A percentile compares a stretch with the other conserved stretches of the same genome.
These are phyloP conservation scores for Marasmius fiardii DNA, from an alignment of 1,284 basidiomycete species.

Conservation along the genomic window DNA sequence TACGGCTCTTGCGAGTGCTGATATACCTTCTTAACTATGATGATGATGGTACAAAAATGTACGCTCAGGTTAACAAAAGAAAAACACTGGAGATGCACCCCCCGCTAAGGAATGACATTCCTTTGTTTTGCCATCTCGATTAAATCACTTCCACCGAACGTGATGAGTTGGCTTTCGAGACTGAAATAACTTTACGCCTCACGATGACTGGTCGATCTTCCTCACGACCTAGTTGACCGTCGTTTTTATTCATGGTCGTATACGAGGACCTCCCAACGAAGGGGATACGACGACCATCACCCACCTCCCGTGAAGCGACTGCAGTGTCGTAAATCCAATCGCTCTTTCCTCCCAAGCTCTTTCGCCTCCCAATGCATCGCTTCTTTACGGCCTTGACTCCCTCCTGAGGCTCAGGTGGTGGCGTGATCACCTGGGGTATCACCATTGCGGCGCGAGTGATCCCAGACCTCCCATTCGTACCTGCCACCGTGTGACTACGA, in stretches of 20 bases:
- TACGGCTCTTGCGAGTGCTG: too few species aligned
- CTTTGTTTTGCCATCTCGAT: neutral
- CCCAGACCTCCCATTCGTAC: constrained; percentile 5
- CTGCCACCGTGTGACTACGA: constrained; percentile 24
- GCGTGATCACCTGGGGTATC: constrained; percentile 17
- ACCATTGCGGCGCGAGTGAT: neutral
- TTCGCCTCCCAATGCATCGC: constrained; percentile 51
- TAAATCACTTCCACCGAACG: neutral
- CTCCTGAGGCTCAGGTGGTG: neutral
- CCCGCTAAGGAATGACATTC: neutral
- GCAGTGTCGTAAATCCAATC: constrained; percentile 51
- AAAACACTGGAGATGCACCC: too few species aligned
- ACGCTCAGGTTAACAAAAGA: too few species aligned
- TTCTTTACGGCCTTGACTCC: constrained; percentile 45
- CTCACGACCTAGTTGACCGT: neutral
- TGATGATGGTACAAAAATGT: too few species aligned
- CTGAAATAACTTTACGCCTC: constrained; percentile 13
- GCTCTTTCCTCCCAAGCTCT: constrained; percentile 23
- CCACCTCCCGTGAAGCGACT: constrained; percentile 37
- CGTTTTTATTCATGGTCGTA: constrained; percentile 1
- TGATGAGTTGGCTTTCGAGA: neutral
- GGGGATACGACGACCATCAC: constrained; percentile 8
- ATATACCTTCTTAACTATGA: too few species aligned
- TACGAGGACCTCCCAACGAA: neutral
- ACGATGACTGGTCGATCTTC: neutral